Evolutionary conservation across 148 eudicot species (phyloP).

Genomic region (Camellia granthamiana): DNA sequence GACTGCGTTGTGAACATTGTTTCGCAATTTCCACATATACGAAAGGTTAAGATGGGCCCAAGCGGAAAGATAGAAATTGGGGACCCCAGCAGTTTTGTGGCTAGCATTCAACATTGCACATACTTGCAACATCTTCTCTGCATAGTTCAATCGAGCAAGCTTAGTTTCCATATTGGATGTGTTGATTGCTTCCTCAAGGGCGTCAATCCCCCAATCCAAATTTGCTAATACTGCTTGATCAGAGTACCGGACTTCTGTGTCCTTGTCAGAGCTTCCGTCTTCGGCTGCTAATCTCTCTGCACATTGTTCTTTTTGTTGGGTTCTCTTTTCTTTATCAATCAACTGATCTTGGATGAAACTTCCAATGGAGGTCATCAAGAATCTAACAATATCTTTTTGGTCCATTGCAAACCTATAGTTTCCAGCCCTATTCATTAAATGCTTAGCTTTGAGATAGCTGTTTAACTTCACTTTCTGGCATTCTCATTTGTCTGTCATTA

Average conservation of each 20-base stretch:
- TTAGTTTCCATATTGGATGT: conserved; percentile 52
- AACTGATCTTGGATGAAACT: conserved; percentile 46
- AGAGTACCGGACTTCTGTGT: conserved; percentile 46
- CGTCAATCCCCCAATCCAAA: conserved; percentile 62
- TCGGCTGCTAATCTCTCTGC: conserved; percentile 55
- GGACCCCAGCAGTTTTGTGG: conserved; percentile 51
- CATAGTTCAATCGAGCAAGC: conserved; percentile 46
- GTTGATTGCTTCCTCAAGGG: conserved; percentile 55
- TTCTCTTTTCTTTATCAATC: conserved; percentile 40
- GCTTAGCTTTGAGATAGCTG: neutral
- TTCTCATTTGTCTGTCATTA: neutral
- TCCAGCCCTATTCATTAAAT: conserved; percentile 24
- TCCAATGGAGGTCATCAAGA: conserved; percentile 37
- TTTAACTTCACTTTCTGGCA: neutral
- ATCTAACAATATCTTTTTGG: conserved; percentile 32
- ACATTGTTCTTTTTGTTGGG: conserved; percentile 50
- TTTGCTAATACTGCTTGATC: conserved; percentile 62
- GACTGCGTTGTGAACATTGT: conserved; percentile 32
- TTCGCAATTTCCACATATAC: conserved; percentile 40
- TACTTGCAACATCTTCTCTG: conserved; percentile 60
- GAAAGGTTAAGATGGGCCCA: conserved; percentile 60
- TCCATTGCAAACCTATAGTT: conserved; percentile 39
- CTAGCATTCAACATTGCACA: conserved; percentile 48
- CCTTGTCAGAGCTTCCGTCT: conserved; percentile 28
- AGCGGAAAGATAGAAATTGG: conserved; percentile 53